These are phyloP conservation scores for Camelina neglecta DNA, from an alignment of 345 rosid genomes.

Conservation along the genomic window DNA sequence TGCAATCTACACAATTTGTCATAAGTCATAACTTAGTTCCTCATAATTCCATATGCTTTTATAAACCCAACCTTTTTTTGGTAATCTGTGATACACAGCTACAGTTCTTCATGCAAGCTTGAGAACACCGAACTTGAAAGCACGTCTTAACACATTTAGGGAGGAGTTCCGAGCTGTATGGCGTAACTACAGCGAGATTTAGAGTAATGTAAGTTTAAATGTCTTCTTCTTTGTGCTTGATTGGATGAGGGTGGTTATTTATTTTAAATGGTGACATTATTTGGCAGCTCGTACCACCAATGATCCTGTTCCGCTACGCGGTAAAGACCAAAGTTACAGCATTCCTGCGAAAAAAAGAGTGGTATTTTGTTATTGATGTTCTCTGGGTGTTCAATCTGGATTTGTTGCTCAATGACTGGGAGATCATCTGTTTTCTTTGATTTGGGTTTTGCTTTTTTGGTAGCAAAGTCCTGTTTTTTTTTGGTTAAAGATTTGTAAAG, in stretches of 20 bases:
- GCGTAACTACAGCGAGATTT: slow-evolving; percentile 97
- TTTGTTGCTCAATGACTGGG: slow-evolving; percentile 25
- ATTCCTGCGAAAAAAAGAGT: neutral
- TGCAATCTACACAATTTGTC: slow-evolving; percentile 28
- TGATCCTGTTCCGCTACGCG: neutral
- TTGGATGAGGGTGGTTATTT: neutral
- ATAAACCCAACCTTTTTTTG: neutral
- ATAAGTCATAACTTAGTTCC: slow-evolving; percentile 9
- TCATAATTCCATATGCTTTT: neutral
- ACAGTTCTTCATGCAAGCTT: slow-evolving; percentile 90
- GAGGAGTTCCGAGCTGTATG: slow-evolving; percentile 98
- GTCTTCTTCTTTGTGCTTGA: neutral
- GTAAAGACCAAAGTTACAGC: slow-evolving; percentile 11
- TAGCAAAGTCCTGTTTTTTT: neutral
- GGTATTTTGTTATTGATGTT: neutral
- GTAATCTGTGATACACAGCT: slow-evolving; percentile 56
- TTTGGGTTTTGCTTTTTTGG: neutral
- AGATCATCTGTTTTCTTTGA: slow-evolving; percentile 8
- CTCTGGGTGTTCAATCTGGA: neutral
- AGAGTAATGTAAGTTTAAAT: slow-evolving; percentile 49
- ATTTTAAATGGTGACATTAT: slow-evolving; percentile 12
- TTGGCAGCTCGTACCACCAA: slow-evolving; percentile 15
- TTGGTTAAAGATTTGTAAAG: slow-evolving; percentile 24
- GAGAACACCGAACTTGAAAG: slow-evolving; percentile 96
- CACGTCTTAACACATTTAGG: slow-evolving; percentile 92